Conservation (phyloP, 768 basidiomycete genomes). For the Mycena amicta region DNA sequence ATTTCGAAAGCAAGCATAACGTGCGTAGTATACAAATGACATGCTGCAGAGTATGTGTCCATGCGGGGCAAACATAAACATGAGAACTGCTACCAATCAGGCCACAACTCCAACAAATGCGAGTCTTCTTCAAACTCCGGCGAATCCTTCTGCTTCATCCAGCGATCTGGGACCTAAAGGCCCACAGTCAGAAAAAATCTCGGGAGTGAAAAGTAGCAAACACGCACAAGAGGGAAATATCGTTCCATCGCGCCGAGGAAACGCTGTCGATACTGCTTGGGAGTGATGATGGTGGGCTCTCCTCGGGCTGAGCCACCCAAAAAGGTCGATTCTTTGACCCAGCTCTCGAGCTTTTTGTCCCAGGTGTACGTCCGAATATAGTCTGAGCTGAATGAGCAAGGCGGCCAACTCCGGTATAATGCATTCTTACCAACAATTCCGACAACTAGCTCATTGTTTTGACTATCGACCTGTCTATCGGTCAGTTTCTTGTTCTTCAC, state of each 20-base stretch:
- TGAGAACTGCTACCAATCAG: constrained; percentile 69
- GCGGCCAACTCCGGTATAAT: neutral
- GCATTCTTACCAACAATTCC: constrained; percentile 92
- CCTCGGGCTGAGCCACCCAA: constrained; percentile 81
- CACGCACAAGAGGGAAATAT: constrained; percentile 79
- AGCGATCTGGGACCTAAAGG: constrained; percentile 82
- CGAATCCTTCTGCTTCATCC: constrained; percentile 85
- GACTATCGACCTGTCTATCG: constrained; percentile 68
- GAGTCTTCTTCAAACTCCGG: constrained; percentile 70
- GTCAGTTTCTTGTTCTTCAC: neutral
- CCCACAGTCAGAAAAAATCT: constrained; percentile 1
- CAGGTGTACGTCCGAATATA: constrained; percentile 96
- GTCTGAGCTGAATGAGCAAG: constrained; percentile 47
- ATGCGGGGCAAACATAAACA: too few relatives aligned
- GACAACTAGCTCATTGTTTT: constrained; percentile 87
- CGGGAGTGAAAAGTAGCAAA: neutral
- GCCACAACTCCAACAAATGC: constrained; percentile 60
- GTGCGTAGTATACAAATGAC: too few relatives aligned
- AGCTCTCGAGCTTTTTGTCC: constrained; percentile 98
- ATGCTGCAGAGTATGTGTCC: too few relatives aligned
- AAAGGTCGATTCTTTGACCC: constrained; percentile 95
- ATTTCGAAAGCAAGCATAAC: too few relatives aligned
- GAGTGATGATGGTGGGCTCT: constrained; percentile 96
- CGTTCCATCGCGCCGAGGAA: constrained; percentile 89
- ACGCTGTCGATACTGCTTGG: constrained; percentile 89